Evolutionary conservation across 345 rosid species (phyloP).

Genomic region (Turnera subulata): DNA sequence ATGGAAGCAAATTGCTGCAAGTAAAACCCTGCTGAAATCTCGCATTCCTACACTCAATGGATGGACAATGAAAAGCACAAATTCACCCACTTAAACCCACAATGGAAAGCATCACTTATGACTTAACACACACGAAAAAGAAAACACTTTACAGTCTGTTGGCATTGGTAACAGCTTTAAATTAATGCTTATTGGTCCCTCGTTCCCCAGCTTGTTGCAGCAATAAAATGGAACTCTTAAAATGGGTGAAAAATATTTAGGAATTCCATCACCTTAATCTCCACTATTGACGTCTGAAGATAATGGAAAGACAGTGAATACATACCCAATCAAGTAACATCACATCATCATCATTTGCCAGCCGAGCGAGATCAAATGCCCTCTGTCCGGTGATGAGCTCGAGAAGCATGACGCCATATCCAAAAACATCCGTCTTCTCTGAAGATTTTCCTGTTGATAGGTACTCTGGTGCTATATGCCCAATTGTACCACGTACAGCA

Average conservation of each 20-base stretch:
- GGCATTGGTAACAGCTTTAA: not conserved
- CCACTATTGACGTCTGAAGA: not conserved
- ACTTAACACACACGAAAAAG: too few species aligned
- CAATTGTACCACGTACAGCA: conserved; percentile 14
- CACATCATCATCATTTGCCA: not conserved
- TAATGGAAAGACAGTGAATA: not conserved
- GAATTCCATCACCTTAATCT: too few species aligned
- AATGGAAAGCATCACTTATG: too few species aligned
- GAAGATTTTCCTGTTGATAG: conserved; percentile 8
- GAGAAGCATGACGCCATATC: conserved; percentile 13
- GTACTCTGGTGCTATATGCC: conserved; percentile 19
- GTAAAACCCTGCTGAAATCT: too few species aligned
- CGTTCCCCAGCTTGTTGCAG: not conserved
- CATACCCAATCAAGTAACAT: conserved; percentile 16
- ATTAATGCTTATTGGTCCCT: not conserved
- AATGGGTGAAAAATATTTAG: too few species aligned
- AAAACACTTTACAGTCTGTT: too few species aligned
- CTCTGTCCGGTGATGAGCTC: conserved; percentile 15
- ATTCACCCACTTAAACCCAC: too few species aligned
- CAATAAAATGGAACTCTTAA: not conserved
- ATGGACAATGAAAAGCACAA: too few species aligned
- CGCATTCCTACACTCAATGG: too few species aligned
- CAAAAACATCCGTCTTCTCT: conserved; percentile 19
- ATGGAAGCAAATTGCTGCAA: not conserved
- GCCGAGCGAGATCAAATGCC: conserved; percentile 7